Conservation (phyloP, 2,329 filamentous ascomycete species). For the Cladophialophora carrionii region DNA sequence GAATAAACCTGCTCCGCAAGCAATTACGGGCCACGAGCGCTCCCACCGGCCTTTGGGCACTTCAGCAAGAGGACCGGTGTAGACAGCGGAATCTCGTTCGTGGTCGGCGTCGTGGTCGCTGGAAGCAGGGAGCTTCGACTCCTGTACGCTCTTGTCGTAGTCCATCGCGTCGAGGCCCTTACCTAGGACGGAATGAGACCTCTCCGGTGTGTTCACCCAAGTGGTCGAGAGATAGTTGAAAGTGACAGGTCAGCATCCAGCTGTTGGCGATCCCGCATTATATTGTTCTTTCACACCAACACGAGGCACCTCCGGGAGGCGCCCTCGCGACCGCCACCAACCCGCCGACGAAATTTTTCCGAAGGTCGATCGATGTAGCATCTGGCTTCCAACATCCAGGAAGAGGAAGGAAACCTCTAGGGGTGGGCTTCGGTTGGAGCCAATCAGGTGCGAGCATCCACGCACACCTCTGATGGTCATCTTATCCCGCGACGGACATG, state of each 20-base stretch:
- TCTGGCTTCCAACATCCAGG: neutral
- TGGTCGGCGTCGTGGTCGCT: conserved; percentile 16
- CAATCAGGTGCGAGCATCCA: neutral
- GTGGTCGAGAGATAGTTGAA: neutral
- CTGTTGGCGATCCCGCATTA: conserved; percentile 9
- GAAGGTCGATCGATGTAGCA: conserved; percentile 13
- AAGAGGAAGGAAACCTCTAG: conserved; percentile 10
- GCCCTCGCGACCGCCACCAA: conserved; percentile 2
- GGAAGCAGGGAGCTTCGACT: conserved; percentile 13
- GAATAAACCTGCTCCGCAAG: conserved; percentile 73
- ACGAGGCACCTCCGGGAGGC: neutral
- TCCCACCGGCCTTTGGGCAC: conserved; percentile 52
- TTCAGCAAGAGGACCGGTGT: conserved; percentile 18
- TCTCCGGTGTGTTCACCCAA: neutral
- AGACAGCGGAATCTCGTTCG: conserved; percentile 11
- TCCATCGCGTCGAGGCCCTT: conserved; percentile 8
- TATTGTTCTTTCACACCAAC: conserved; percentile 11
- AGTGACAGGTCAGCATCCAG: conserved; percentile 2
- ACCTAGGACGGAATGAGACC: neutral
- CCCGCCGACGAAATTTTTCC: neutral
- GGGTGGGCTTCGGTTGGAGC: neutral
- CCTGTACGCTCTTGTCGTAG: conserved; percentile 13
- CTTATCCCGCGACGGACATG: conserved; percentile 7
- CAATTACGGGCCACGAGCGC: conserved; percentile 74
- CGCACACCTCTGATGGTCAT: conserved; percentile 5